These are phyloP conservation scores for Ustilago nuda DNA, from an alignment of 1,284 basidiomycete genomes.

Conservation along the genomic window DNA sequence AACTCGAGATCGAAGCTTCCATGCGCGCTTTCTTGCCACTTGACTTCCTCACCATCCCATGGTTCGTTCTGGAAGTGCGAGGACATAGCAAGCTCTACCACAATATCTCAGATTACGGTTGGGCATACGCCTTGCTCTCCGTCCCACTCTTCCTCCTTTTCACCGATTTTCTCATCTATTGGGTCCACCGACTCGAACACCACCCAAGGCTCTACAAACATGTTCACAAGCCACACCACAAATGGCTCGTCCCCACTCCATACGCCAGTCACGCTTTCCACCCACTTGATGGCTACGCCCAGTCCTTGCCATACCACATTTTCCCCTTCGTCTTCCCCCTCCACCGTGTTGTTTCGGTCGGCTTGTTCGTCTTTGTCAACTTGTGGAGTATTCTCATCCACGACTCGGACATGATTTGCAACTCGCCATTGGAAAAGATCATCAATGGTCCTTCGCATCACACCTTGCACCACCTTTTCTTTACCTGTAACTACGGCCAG, in stretches of 20 bases:
- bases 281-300: slow-evolving; percentile 91
- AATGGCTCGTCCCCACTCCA: slow-evolving; percentile 97
- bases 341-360: slow-evolving; percentile 72
- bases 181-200: slow-evolving; percentile 92
- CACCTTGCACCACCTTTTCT: slow-evolving; percentile 94
- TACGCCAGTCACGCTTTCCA: slow-evolving; percentile 98
- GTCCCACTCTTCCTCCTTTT: slow-evolving; percentile 79
- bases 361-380: slow-evolving; percentile 68
- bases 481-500: slow-evolving; percentile 93
- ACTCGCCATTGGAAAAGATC: slow-evolving; percentile 85
- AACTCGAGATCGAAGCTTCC: slow-evolving; percentile 82
- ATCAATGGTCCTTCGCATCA: slow-evolving; percentile 99
- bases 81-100: slow-evolving; percentile 86
- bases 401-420: slow-evolving; percentile 99
- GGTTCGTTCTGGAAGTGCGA: slow-evolving; percentile 91
- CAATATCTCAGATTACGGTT: slow-evolving; percentile 73
- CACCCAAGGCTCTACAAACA: slow-evolving; percentile 87
- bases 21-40: slow-evolving; percentile 80
- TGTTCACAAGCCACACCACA: slow-evolving; percentile 96
- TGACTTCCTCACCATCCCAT: slow-evolving; percentile 83
- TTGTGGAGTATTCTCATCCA: slow-evolving; percentile 76
- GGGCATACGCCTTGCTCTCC: slow-evolving; percentile 63
- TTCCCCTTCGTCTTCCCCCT: slow-evolving; percentile 93
- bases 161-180: slow-evolving; percentile 92
- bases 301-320: slow-evolving; percentile 93